These are phyloP conservation scores for Vigna reflexopilosa DNA, from an alignment of 306 rosid species.

Conservation along the genomic window DNA sequence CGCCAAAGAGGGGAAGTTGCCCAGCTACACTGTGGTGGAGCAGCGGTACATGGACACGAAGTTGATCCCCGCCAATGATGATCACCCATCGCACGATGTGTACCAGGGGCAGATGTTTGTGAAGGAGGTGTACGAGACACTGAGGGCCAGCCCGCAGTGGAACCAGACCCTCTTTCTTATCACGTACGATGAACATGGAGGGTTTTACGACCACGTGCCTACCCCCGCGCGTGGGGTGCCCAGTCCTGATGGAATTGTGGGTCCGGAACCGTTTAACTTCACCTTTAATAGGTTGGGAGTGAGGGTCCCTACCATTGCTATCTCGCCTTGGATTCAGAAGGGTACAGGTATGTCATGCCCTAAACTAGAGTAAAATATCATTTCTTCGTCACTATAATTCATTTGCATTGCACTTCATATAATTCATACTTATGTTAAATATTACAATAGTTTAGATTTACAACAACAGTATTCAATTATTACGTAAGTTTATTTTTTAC, in stretches of 20 bases:
- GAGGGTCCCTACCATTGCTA: constrained; percentile 80
- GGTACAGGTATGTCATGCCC: constrained; percentile 45
- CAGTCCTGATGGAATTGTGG: constrained; percentile 79
- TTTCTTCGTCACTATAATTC: too few species aligned
- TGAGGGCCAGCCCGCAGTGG: constrained; percentile 93
- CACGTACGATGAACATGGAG: constrained; percentile 95
- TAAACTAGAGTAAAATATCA: too few species aligned
- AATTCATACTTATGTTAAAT: too few species aligned
- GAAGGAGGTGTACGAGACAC: constrained; percentile 87
- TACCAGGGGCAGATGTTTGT: constrained; percentile 80
- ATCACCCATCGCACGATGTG: constrained; percentile 93
- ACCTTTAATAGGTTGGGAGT: constrained; percentile 81
- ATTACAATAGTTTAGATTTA: too few species aligned
- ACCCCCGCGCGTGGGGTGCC: constrained; percentile 79
- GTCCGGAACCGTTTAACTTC: constrained; percentile 72
- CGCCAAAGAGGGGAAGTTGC: constrained; percentile 67
- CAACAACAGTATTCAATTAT: too few species aligned
- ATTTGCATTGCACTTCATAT: too few species aligned
- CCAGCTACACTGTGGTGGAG: constrained; percentile 75
- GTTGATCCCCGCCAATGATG: constrained; percentile 72
- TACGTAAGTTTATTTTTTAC: too few species aligned
- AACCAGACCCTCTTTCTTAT: constrained; percentile 70
- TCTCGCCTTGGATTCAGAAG: constrained; percentile 93
- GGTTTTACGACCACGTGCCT: constrained; percentile 83
- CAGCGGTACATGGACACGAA: constrained; percentile 74